A percentile compares a stretch with the other conserved stretches of the same genome.
phyloP scores from a whole-genome alignment of 2,329 filamentous ascomycete species.

The Ceratocystis ficicola region DNA sequence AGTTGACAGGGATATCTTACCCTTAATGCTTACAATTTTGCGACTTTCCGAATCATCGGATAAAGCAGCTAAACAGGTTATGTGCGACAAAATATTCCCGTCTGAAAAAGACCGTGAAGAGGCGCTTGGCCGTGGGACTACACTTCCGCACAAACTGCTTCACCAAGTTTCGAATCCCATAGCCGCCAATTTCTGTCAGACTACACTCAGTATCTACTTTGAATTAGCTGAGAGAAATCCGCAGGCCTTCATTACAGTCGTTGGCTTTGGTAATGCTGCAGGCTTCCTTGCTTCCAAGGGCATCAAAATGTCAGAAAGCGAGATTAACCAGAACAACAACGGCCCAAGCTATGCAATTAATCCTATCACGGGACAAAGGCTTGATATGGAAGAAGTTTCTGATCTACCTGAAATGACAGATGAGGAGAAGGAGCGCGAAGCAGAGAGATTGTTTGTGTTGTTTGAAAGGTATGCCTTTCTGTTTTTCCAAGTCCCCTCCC shows the following conservation, averaged over 20 bases:
- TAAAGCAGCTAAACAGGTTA: constrained; percentile 36
- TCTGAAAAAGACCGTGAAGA: constrained; percentile 61
- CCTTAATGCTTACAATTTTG: constrained; percentile 21
- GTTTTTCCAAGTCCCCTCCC: background rate
- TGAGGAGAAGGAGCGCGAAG: constrained; percentile 85
- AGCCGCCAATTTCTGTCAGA: constrained; percentile 58
- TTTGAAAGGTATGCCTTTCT: constrained; percentile 58
- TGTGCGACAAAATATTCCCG: constrained; percentile 61
- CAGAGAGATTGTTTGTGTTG: constrained; percentile 75
- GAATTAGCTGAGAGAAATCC: constrained; percentile 75
- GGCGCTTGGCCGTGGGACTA: constrained; percentile 63
- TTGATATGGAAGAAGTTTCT: constrained; percentile 52
- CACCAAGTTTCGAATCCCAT: constrained; percentile 63
- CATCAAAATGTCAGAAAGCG: constrained; percentile 24
- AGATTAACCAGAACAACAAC: constrained; percentile 17
- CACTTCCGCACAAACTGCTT: constrained; percentile 64
- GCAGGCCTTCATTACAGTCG: constrained; percentile 70
- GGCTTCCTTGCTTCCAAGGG: constrained; percentile 61
- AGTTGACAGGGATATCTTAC: constrained; percentile 18
- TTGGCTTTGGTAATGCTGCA: constrained; percentile 87
- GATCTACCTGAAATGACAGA: constrained; percentile 65
- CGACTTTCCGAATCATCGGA: constrained; percentile 22
- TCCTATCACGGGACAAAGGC: constrained; percentile 73
- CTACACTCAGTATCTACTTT: constrained; percentile 70
- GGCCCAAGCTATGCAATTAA: constrained; percentile 48